Base-by-base conservation (phyloP, 2,329 filamentous ascomycete genomes). In the Aspergillus fijiensis region DNA sequence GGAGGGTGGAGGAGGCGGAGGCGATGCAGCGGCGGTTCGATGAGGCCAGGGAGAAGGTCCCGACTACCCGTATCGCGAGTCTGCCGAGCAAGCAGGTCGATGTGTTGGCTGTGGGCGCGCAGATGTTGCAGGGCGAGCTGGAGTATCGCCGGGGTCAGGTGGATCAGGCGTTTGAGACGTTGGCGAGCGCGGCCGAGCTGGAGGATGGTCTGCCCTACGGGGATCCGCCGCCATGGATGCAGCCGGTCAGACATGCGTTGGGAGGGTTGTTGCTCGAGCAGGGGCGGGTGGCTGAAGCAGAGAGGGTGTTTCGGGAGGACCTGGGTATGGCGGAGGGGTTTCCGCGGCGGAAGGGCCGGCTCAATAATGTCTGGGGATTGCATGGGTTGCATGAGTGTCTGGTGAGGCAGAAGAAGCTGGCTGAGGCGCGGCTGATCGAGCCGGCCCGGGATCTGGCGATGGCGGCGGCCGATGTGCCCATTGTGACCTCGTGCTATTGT, bases 151-250 rank as follows among this genome's bases (percentile, higher is more conserved):
- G 79, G 1, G 82, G 81, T 0, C 80, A 87, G 55, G 81, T 82
- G 55, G 82, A 85, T 0, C 49, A 68, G 0, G 89, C 88, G 0
- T 91, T 89, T 67, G 65, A 72, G 1, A 78, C 83, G 48, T 76
- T 92, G 2, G 79, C 81, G 1, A 76, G 79, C 3, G 83, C 88
- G 0, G 84, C 89, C 11, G 66, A 72, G 1, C 78, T 83, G 1
- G 87, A 90, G 64, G 87, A 89, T 64, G 74, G 71, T 0, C 79
- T 92, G 21, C 85, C 85, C 0, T 91, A 89, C 62, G 86, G 87
- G 31, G 89, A 92, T 70, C 89, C 89, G 0, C 90, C 88, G 88
- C 86, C 86, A 0, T 91, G 89, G 89, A 91, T 91, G 88, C 86
- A 89, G 68, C 89, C 89, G 0, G 84, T 85, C 0, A 79, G 88